Base-by-base conservation (phyloP, 768 basidiomycete species). In the Strobilomyces dryophilus region DNA sequence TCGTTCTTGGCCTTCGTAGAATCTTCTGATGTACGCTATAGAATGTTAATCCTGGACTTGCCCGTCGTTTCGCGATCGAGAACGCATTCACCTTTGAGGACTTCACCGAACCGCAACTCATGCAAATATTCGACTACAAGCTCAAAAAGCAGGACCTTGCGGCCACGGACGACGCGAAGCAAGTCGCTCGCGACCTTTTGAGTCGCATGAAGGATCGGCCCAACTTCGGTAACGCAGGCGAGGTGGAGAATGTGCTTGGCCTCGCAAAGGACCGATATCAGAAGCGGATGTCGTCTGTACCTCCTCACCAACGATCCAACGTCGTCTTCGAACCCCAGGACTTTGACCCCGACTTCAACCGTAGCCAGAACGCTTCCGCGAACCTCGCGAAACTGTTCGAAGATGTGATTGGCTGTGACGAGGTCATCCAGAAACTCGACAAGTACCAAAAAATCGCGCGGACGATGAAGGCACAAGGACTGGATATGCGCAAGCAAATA, bases 11-110 rank as follows among this genome's bases (percentile, higher is more conserved):
- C 21, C 7, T 39, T n/a, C 10, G 0, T 5, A 8, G n/a, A 17
- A 11, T n/a, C 6, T 32, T 32, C 44, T 59, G 8, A 61, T 29
- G 29, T 18, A 0, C 2, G 1, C 24, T 1, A 2, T 48, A 87
- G 85, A 82, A 87, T 46, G 85, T 86, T 29, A 88, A 87, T 59
- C 81, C 84, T 0, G 86, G 85, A 14, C 67, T 87, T 9, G 67
- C 79, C 3, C 78, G 86, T 24, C 82, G 86, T 1, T 88, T 88
- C 62, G 76, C 77, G 11, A 82, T 87, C 27, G 86, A 87, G 50
- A 74, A 84, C 42, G 81, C 85, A 0, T 87, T 87, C 72, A 66
- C 71, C n/a, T 87, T 87, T 55, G 79, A 84, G 29, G 83, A 88
- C 63, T 88, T 83, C 61, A 76, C 67, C 8, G 75, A 82, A 50